Evolutionary conservation across 345 rosid genomes (phyloP).

Genomic region (Bretschneidera sinensis): DNA sequence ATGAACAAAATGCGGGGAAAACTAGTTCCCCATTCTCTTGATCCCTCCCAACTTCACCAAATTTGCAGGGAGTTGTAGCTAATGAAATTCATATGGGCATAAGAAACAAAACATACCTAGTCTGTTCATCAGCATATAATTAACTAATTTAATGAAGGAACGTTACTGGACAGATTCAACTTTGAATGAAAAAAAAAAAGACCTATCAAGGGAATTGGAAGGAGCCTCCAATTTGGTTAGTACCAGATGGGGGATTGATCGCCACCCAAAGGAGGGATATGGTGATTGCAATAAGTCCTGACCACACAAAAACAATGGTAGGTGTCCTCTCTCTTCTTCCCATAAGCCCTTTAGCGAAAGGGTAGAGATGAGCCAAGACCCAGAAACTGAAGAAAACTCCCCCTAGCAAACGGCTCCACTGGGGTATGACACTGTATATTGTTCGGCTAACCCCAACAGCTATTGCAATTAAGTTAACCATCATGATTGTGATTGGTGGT

Average conservation of each 20-base stretch:
- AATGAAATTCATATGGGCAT: not conserved
- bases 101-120: not conserved
- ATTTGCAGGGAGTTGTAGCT: not conserved
- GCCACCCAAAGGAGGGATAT: conserved; percentile 98
- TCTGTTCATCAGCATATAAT: not conserved
- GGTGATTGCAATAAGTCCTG: conserved; percentile 89
- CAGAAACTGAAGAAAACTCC: conserved; percentile 99
- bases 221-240: conserved; percentile 75
- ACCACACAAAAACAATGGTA: conserved; percentile 95
- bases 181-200: conserved; percentile 26
- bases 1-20: too few relatives aligned
- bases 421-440: conserved; percentile 71
- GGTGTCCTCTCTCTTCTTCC: conserved; percentile 97
- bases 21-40: not conserved
- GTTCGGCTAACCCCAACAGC: conserved; percentile 95
- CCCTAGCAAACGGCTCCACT: conserved; percentile 84
- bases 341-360: conserved; percentile 95
- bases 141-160: conserved; percentile 20
- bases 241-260: conserved; percentile 74
- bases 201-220: conserved; percentile 79
- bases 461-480: conserved; percentile 84
- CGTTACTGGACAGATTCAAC: conserved; percentile 7
- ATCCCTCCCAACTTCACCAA: not conserved
- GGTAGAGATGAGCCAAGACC: conserved; percentile 98
- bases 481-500: conserved; percentile 88